Conservation (phyloP, 1,139 yeast genomes). For the Scheffersomyces titani region DNA sequence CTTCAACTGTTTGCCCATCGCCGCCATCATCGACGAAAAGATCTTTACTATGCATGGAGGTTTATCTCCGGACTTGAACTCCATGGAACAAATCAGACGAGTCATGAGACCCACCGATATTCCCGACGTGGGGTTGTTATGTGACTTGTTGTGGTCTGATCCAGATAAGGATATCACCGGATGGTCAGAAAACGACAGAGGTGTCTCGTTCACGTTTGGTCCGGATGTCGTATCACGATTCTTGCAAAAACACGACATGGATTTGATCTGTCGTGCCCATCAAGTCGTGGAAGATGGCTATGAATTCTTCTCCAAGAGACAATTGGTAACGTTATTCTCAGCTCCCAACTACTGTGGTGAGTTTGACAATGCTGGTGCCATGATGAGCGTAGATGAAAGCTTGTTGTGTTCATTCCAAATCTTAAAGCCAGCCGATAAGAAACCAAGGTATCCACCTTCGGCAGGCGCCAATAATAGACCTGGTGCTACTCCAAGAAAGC, state of each 20-base stretch:
- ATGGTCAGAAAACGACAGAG: constrained; percentile 98
- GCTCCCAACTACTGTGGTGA: constrained; percentile 99
- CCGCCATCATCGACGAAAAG: constrained; percentile 96
- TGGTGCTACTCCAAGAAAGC: constrained; percentile 70
- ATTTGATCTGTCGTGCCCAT: constrained; percentile 95
- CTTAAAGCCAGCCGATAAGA: constrained; percentile 96
- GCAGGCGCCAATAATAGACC: constrained; percentile 57
- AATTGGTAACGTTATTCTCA: constrained; percentile 88
- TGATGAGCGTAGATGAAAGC: constrained; percentile 98
- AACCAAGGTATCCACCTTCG: constrained; percentile 63
- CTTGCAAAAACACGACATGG: constrained; percentile 95
- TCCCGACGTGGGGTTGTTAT: constrained; percentile 93
- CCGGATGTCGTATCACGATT: constrained; percentile 96
- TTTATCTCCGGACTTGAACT: constrained; percentile 90
- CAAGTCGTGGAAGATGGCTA: constrained; percentile 99
- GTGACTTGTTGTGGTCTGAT: constrained; percentile 97
- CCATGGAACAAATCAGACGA: constrained; percentile 97
- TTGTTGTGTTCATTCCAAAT: constrained; percentile 96
- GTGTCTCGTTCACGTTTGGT: constrained; percentile 96
- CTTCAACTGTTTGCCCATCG: constrained; percentile 96
- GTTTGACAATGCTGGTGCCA: constrained; percentile 97
- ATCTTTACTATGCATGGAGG: constrained; percentile 99
- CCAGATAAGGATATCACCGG: constrained; percentile 98
- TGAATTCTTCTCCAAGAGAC: constrained; percentile 94
- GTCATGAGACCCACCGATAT: constrained; percentile 99